Percentiles rank a stretch among this genome's conserved stretches.
phyloP scores from a whole-genome alignment of 2,329 filamentous ascomycete genomes.

The Ophiocordyceps camponoti-saundersi region DNA sequence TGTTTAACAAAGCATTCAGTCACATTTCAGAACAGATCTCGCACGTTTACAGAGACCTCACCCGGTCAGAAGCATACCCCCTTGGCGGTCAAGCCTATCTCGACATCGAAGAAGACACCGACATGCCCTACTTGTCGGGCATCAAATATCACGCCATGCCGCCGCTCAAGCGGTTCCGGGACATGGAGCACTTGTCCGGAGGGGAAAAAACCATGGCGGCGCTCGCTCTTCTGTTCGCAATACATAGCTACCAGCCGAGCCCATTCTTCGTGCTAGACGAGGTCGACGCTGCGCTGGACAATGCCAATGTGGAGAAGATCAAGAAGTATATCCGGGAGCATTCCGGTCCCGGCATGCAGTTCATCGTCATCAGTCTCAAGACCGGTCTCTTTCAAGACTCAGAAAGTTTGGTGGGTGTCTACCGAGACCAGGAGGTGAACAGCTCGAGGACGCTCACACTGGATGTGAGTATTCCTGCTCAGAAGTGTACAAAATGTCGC shows the following conservation, averaged over 20 bases:
- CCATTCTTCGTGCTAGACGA: conserved; percentile 98
- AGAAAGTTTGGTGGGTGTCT: conserved; percentile 88
- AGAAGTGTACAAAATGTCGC: not conserved
- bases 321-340: conserved; percentile 93
- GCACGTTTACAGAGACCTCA: conserved; percentile 88
- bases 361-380: conserved; percentile 95
- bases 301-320: conserved; percentile 90
- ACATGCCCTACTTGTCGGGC: conserved; percentile 86
- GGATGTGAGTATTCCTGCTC: conserved; percentile 53
- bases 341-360: conserved; percentile 93
- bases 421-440: conserved; percentile 86
- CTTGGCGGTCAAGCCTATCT: conserved; percentile 82
- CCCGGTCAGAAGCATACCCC: conserved; percentile 75
- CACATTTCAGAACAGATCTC: conserved; percentile 94
- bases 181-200: conserved; percentile 96
- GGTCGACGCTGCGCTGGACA: conserved; percentile 94
- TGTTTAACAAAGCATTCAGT: conserved; percentile 88
- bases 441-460: conserved; percentile 81
- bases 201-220: conserved; percentile 99
- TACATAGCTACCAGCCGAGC: conserved; percentile 87
- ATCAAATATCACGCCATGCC: conserved; percentile 99
- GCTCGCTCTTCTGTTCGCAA: conserved; percentile 86
- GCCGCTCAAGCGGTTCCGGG: conserved; percentile 90
- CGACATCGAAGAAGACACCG: conserved; percentile 84
- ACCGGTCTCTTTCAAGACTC: conserved; percentile 90